Percentiles rank a stretch among this genome's conserved stretches.
phyloP scores from a whole-genome alignment of 805 yeast species.

The Cyberlindnera suaveolens region DNA sequence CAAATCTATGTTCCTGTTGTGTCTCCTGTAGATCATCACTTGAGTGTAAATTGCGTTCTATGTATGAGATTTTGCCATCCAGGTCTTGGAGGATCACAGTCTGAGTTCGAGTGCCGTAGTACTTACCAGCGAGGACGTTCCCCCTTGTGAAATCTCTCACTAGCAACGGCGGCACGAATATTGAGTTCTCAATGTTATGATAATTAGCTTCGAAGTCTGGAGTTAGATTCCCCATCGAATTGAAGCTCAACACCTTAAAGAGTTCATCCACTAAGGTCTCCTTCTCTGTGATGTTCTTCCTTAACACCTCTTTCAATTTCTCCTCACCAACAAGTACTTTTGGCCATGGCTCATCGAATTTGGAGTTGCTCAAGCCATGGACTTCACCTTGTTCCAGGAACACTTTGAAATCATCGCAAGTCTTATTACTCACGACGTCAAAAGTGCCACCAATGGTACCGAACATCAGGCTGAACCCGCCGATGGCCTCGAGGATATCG shows the following conservation, averaged over 20 bases:
- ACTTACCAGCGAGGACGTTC: slow-evolving; percentile 39
- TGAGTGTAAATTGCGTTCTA: slow-evolving; percentile 56
- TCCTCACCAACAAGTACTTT: slow-evolving; percentile 56
- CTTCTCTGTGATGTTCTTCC: slow-evolving; percentile 22
- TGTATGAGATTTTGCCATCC: slow-evolving; percentile 45
- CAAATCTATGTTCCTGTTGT: slow-evolving; percentile 20
- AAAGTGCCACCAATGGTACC: slow-evolving; percentile 30
- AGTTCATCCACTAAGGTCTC: slow-evolving; percentile 42
- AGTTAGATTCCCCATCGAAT: slow-evolving; percentile 26
- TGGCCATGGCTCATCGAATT: slow-evolving; percentile 66
- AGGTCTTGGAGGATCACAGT: slow-evolving; percentile 61
- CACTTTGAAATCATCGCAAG: slow-evolving; percentile 25
- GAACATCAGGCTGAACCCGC: slow-evolving; percentile 30
- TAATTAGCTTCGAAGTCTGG: slow-evolving; percentile 28
- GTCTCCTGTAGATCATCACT: slow-evolving; percentile 30
- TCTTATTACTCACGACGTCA: slow-evolving; percentile 24
- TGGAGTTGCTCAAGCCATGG: slow-evolving; percentile 64
- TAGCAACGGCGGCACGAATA: slow-evolving; percentile 67
- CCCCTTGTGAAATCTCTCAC: slow-evolving; percentile 27
- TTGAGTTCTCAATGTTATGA: slow-evolving; percentile 46
- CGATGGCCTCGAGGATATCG: slow-evolving; percentile 19
- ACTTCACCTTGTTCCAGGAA: slow-evolving; percentile 26
- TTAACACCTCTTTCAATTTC: slow-evolving; percentile 31
- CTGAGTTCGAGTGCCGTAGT: slow-evolving; percentile 86
- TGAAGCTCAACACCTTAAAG: slow-evolving; percentile 49